Percentiles rank a stretch among this genome's conserved stretches.
phyloP scores from a whole-genome alignment of 2,329 filamentous ascomycete genomes.

The Coleophoma eucalyptorum region DNA sequence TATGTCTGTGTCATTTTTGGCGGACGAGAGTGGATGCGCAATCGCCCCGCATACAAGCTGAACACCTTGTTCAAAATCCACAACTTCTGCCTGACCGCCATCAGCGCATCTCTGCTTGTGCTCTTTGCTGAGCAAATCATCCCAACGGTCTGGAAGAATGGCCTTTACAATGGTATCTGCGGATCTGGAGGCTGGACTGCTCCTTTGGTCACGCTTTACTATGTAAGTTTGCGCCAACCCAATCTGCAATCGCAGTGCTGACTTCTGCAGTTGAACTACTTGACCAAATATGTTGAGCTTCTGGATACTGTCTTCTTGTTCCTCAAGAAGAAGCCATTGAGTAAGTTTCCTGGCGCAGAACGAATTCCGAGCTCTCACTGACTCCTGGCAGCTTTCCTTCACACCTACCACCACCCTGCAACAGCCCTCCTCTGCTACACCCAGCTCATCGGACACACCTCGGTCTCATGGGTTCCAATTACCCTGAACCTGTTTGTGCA shows the following conservation, averaged over 20 bases:
- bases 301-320: constrained; percentile 24
- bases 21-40: constrained; percentile 20
- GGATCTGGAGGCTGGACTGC: constrained; percentile 88
- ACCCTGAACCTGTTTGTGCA: constrained; percentile 23
- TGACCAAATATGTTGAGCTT: constrained; percentile 24
- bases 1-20: constrained; percentile 22
- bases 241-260: background rate
- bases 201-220: constrained; percentile 88
- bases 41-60: constrained; percentile 16
- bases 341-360: constrained; percentile 7
- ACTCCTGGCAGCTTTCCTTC: constrained; percentile 18
- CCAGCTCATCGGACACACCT: constrained; percentile 20
- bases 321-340: constrained; percentile 26
- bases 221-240: constrained; percentile 55
- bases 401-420: constrained; percentile 24
- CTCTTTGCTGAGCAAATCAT: constrained; percentile 22
- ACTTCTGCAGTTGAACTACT: constrained; percentile 20
- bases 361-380: background rate
- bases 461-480: constrained; percentile 26
- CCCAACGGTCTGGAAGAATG: constrained; percentile 46
- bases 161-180: constrained; percentile 87
- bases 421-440: constrained; percentile 24
- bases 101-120: constrained; percentile 18
- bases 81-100: constrained; percentile 20
- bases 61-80: constrained; percentile 21